phyloP scores from a whole-genome alignment of 345 rosid genomes.

The Citrus inodora region DNA sequence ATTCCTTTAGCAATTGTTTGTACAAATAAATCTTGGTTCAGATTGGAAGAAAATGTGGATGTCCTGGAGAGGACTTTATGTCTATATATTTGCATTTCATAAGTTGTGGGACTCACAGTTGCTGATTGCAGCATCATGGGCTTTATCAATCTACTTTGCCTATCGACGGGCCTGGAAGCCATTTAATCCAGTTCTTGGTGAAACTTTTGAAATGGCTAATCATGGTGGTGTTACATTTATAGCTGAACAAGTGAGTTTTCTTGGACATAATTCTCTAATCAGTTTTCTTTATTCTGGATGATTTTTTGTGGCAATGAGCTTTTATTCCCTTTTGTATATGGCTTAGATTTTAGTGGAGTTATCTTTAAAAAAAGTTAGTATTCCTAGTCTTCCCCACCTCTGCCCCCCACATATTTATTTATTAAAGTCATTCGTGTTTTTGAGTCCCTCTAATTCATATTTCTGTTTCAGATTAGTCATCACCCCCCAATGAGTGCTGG shows the following conservation, averaged over 20 bases:
- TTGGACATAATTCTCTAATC: neutral
- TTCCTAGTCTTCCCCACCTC: neutral
- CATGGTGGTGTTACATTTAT: conserved; percentile 71
- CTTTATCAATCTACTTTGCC: conserved; percentile 87
- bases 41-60: neutral
- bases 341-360: neutral
- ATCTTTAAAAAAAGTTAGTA: conserved; percentile 2
- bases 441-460: neutral
- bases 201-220: conserved; percentile 87
- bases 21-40: neutral
- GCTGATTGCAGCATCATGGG: conserved; percentile 76
- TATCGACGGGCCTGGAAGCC: conserved; percentile 96
- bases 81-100: neutral
- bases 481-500: conserved; percentile 86
- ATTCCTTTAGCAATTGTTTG: neutral
- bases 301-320: neutral
- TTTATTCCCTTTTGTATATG: neutral
- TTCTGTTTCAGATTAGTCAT: conserved; percentile 63
- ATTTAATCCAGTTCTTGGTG: conserved; percentile 97
- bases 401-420: neutral
- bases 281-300: neutral
- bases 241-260: conserved; percentile 69
- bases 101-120: conserved; percentile 8
- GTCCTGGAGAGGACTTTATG: neutral
- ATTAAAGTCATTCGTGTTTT: neutral